Base-by-base conservation (phyloP, 2,329 filamentous ascomycete species). In the Pezicula radicicola region DNA sequence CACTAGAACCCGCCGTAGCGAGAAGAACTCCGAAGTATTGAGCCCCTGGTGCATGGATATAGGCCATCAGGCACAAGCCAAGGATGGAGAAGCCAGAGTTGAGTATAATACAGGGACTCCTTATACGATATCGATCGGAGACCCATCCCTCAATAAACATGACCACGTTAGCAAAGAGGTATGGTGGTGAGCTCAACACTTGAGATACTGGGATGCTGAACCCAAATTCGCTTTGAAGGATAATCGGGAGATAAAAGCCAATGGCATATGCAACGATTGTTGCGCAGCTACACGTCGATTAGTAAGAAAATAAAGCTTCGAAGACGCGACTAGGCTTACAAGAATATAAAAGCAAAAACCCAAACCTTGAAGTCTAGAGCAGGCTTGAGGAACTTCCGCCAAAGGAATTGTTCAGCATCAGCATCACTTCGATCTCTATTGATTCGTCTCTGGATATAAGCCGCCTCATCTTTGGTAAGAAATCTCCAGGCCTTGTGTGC, bases 201-300 rank as follows among this genome's bases (percentile, higher is more conserved):
- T 82, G 79, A 0, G 78, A 66, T 40, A 68, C 70, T 4, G 67
- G 76, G 16, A 77, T 67, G 33, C 65, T 68, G 66, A 80, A 83
- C 13, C 75, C 75, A 72, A 83, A 75, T 16, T 75, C 76, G 27
- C 69, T 65, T 16, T 39, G 13, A 10, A 94, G 80, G 60, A 93
- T 88, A 62, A 91, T 81, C 12, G 89, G 88, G 6, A 91, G 70
- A 63, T 91, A 91, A 68, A 87, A 92, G 3, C 87, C 85, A 7
- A 93, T 77, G 0, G 88, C 83, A 65, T 93, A 92, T 1, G 79
- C 78, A 44, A 88, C 79, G n/a, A 85, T 87, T 1, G 88, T 90
- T 4, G 80, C 19, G 19, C 19, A 19, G 3, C 19, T 19, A 19
- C 2, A 3, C 19, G 19, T 19, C 19, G 19, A 19, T 19, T 19